Base-by-base conservation (phyloP, 345 rosid genomes). In the Moringa oleifera region DNA sequence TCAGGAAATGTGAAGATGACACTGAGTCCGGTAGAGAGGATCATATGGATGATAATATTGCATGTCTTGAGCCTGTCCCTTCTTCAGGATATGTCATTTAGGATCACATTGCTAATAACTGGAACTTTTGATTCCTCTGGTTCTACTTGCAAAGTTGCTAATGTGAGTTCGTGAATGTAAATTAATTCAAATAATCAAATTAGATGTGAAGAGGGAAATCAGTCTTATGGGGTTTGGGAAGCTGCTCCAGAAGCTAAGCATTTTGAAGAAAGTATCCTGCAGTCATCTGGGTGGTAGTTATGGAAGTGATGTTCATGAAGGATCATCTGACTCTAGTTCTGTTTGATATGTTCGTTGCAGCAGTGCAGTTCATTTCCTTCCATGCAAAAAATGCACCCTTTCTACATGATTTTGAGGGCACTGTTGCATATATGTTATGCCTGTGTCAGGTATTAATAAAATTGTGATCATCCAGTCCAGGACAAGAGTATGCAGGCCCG, bases 41-140 rank as follows among this genome's bases (percentile, higher is more conserved):
- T 45, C 22, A 58, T 25, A 25, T 24, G 23, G 56, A 47, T 46
- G 62, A 41, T 31, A 67, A 66, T 47, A 18, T 59, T 25, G 53
- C 51, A 62, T 71, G 50, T 59, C 21, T 59, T 47, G 54, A 61
- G 49, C 28, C 55, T 31, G 53, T 33, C 18, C 57, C 67, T 60
- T 51, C 37, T 31, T 36, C 23, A 1, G 65, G 56, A 62, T 57
- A 41, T 20, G 58, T 11, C 19, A 28, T 20, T 47, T 58, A 20
- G 11, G 73, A 57, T 61, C 56, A 51, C 25, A 50, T 46, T 21
- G 10, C 28, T 7, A 67, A 17, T 49, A 4, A 24, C 23, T n/a
- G 54, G 9, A 64, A 25, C 33, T 56, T 33, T 56, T 4, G 60
- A 16, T 20, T 58, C 21, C 12, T 53, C 71, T 25, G 53, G 21